These are phyloP conservation scores for Erysimum cheiranthoides DNA, from an alignment of 345 rosid genomes.

Conservation along the genomic window DNA sequence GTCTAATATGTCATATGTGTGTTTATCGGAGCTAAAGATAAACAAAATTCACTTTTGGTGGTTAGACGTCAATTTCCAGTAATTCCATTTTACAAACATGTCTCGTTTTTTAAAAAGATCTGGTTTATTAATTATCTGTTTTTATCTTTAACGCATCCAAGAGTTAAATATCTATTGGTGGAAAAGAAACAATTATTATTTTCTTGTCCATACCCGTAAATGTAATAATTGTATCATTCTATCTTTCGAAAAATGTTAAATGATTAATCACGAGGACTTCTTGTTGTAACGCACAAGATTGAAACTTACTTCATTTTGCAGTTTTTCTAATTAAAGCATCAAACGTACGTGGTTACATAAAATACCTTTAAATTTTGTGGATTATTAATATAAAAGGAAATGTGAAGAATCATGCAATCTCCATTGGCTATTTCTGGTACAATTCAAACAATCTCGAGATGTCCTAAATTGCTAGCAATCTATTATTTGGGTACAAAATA, in stretches of 20 bases:
- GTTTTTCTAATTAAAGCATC: slow-evolving; percentile 23
- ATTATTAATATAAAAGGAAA: slow-evolving; percentile 16
- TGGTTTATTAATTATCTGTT: neutral
- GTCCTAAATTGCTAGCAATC: slow-evolving; percentile 16
- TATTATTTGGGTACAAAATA: slow-evolving; percentile 9
- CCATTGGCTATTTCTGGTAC: slow-evolving; percentile 37
- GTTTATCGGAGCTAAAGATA: neutral
- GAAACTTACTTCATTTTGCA: slow-evolving; percentile 14
- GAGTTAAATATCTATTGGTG: neutral
- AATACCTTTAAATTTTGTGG: slow-evolving; percentile 34
- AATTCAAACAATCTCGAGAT: slow-evolving; percentile 20
- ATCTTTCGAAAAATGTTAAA: neutral
- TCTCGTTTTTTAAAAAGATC: slow-evolving; percentile 9
- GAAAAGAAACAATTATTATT: neutral
- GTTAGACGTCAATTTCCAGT: slow-evolving; percentile 30
- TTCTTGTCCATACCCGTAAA: neutral
- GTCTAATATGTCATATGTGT: slow-evolving; percentile 3
- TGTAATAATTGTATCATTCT: slow-evolving; percentile 21
- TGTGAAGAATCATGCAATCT: slow-evolving; percentile 26
- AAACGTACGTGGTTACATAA: slow-evolving; percentile 40
- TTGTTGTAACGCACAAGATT: slow-evolving; percentile 32
- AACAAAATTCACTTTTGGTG: slow-evolving; percentile 4
- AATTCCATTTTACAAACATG: slow-evolving; percentile 32
- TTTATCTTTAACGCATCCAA: neutral
- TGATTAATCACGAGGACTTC: slow-evolving; percentile 20